Conservation (phyloP, 257 asterid genomes). For the Solanum gandarillasii region DNA sequence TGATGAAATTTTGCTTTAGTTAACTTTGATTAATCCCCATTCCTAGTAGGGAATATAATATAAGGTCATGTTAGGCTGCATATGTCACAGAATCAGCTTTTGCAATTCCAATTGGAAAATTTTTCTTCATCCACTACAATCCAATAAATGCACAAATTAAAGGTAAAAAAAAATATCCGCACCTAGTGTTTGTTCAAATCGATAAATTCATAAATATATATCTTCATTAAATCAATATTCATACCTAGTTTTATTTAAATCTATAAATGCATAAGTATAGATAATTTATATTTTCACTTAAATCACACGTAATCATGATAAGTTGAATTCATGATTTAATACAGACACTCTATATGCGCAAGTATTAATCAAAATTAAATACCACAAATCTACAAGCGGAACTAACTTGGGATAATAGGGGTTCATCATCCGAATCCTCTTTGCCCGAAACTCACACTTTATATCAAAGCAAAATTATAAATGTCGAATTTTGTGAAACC, state of each 20-base stretch:
- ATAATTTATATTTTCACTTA: neutral
- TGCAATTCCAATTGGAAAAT: neutral
- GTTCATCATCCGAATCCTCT: neutral
- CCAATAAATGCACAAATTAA: neutral
- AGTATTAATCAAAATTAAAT: neutral
- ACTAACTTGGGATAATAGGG: neutral
- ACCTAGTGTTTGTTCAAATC: neutral
- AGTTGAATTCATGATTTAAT: neutral
- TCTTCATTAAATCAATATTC: too few species aligned
- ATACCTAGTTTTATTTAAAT: neutral
- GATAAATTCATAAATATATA: neutral
- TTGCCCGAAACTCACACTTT: neutral
- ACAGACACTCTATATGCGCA: rapidly evolving
- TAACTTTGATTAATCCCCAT: neutral
- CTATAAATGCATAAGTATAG: too few species aligned
- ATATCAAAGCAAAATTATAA: neutral
- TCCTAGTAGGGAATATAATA: neutral
- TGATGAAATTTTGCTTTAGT: neutral
- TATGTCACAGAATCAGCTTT: neutral
- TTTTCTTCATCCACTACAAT: neutral
- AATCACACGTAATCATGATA: neutral
- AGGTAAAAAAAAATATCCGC: neutral
- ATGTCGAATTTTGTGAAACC: neutral
- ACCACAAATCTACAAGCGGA: rapidly evolving
- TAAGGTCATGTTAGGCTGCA: neutral